Evolutionary conservation across 306 rosid species (phyloP).

Genomic region (Malus domestica): DNA sequence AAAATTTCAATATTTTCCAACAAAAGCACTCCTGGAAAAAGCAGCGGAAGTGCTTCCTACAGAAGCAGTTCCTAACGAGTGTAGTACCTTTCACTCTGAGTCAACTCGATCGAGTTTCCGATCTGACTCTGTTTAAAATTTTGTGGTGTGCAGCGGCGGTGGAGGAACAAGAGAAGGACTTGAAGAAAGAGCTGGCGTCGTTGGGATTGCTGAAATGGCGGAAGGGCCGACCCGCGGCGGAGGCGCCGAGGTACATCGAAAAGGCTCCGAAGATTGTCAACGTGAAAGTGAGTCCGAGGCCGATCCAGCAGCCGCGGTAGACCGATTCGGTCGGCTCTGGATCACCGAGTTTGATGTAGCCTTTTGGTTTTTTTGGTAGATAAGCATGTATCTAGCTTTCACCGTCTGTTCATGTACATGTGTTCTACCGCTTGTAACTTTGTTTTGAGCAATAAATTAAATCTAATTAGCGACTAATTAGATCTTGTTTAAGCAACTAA

Average conservation of each 20-base stretch:
- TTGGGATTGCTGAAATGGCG: constrained; percentile 48
- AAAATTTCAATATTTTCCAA: too few relatives aligned
- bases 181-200: constrained; percentile 30
- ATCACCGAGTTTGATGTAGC: neutral
- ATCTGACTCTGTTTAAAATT: neutral
- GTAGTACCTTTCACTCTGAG: neutral
- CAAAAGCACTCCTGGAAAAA: neutral
- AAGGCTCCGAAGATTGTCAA: constrained; percentile 62
- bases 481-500: neutral
- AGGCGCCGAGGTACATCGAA: constrained; percentile 45
- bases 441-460: neutral
- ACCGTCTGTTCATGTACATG: neutral
- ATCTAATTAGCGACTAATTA: neutral
- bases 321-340: neutral
- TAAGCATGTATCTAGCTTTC: neutral
- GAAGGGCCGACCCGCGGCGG: constrained; percentile 18
- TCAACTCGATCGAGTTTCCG: neutral
- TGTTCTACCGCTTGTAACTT: neutral
- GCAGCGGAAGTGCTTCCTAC: too few relatives aligned
- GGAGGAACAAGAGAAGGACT: constrained; percentile 27
- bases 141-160: constrained; percentile 13
- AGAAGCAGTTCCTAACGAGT: too few relatives aligned
- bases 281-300: constrained; percentile 63
- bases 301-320: constrained; percentile 87
- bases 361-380: neutral